Percentiles rank a stretch among this genome's conserved stretches.
These are phyloP conservation scores for Penicillium sp. DNA, from an alignment of 2,329 filamentous ascomycete species.

Conservation along the genomic window DNA sequence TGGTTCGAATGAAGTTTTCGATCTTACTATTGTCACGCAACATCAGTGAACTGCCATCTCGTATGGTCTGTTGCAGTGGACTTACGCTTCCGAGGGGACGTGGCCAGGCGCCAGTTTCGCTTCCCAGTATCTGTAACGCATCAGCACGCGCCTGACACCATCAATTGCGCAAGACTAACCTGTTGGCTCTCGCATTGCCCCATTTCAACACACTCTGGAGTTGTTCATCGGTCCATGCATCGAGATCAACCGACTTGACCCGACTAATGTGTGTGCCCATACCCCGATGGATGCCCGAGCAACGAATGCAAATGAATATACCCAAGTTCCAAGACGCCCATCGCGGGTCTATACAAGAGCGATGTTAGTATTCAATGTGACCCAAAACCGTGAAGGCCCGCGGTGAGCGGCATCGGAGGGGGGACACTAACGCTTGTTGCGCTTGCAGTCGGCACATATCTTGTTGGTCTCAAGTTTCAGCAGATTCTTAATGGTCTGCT, in stretches of 20 bases:
- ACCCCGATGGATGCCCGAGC: slow-evolving; percentile 95
- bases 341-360: slow-evolving; percentile 69
- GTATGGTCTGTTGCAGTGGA: slow-evolving; percentile 11
- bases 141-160: slow-evolving; percentile 8
- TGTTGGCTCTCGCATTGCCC: slow-evolving; percentile 96
- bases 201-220: slow-evolving; percentile 89
- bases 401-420: slow-evolving; percentile 10
- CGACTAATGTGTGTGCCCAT: slow-evolving; percentile 99
- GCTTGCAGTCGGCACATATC: slow-evolving; percentile 96
- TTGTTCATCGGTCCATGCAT: slow-evolving; percentile 98
- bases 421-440: slow-evolving; percentile 79
- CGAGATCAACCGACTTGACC: slow-evolving; percentile 96
- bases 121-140: slow-evolving; percentile 72
- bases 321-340: slow-evolving; percentile 99
- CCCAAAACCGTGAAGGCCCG: slow-evolving; percentile 4
- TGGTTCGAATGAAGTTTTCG: slow-evolving; percentile 98
- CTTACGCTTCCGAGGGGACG: slow-evolving; percentile 79
- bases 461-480: slow-evolving; percentile 96
- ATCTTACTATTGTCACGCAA: slow-evolving; percentile 64
- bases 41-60: slow-evolving; percentile 11
- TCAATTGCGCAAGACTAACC: slow-evolving; percentile 51
- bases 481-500: slow-evolving; percentile 87
- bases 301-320: slow-evolving; percentile 96
- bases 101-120: slow-evolving; percentile 87
- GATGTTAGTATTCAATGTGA: slow-evolving; percentile 17